Percentiles rank a stretch among this genome's conserved stretches.
phyloP scores from a whole-genome alignment of 106 monocot genomes.

The Ottelia alismoides region DNA sequence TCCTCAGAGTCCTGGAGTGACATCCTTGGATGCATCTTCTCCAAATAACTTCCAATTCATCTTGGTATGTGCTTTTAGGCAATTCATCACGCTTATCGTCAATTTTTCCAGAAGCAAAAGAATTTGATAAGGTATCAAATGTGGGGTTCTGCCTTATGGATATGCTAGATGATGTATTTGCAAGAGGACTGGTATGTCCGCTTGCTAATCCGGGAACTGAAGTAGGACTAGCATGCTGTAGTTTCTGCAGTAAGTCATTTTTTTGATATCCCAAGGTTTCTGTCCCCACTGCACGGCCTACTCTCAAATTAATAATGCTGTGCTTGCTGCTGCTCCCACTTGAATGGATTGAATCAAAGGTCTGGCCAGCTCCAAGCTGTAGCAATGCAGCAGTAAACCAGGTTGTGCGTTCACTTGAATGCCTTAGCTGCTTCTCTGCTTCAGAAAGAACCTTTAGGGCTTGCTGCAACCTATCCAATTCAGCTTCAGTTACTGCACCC shows the following conservation, averaged over 20 bases:
- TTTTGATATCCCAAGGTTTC: conserved; percentile 7
- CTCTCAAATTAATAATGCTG: conserved; percentile 10
- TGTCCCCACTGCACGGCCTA: neutral
- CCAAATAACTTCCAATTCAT: conserved; percentile 61
- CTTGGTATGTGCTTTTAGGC: conserved; percentile 5
- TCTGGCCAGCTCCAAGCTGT: conserved; percentile 55
- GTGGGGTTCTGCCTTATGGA: conserved; percentile 2
- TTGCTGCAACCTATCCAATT: conserved; percentile 68
- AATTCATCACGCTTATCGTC: conserved; percentile 1
- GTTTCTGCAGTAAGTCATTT: conserved; percentile 2
- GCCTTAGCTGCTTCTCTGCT: conserved; percentile 76
- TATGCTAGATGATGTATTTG: conserved; percentile 11
- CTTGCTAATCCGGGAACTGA: conserved; percentile 9
- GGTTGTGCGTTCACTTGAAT: conserved; percentile 71
- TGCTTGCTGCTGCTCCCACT: conserved; percentile 23
- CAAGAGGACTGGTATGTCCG: conserved; percentile 16
- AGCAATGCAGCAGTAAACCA: conserved; percentile 85
- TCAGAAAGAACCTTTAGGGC: conserved; percentile 84
- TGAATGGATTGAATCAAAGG: conserved; percentile 28
- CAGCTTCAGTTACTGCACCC: conserved; percentile 65
- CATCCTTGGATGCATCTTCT: conserved; percentile 70
- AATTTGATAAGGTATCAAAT: neutral
- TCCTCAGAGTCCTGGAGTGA: conserved; percentile 47
- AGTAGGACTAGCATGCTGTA: conserved; percentile 13
- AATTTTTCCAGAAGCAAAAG: conserved; percentile 1